Conservation (phyloP, 345 rosid species). For the Lepidium didymum region DNA sequence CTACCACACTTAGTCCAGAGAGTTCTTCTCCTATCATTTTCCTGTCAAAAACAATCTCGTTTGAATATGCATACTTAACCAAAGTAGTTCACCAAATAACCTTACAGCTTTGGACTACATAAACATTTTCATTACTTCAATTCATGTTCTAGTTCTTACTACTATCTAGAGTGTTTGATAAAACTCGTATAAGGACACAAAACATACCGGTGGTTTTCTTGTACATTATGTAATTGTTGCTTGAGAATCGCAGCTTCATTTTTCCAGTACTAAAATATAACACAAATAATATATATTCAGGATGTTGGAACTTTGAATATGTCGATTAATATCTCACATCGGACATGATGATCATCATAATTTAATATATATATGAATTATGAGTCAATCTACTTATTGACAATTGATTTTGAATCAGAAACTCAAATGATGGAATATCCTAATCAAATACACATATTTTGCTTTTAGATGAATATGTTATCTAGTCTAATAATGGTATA, state of each 20-base stretch:
- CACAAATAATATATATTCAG: constrained; percentile 6
- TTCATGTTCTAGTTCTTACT: neutral
- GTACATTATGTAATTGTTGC: constrained; percentile 64
- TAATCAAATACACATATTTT: neutral
- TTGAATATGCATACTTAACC: neutral
- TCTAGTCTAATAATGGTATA: neutral
- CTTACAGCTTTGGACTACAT: neutral
- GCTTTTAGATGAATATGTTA: neutral
- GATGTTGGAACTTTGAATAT: neutral
- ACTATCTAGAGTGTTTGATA: neutral
- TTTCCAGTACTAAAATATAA: constrained; percentile 65
- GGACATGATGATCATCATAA: too few species aligned
- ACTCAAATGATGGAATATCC: too few species aligned
- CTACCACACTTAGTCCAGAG: constrained; percentile 53
- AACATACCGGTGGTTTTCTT: constrained; percentile 72
- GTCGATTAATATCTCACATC: too few species aligned
- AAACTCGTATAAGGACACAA: neutral
- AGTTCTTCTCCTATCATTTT: constrained; percentile 80
- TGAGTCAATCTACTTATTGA: too few species aligned
- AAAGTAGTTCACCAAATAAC: neutral
- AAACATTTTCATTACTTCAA: neutral
- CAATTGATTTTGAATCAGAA: too few species aligned
- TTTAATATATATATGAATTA: too few species aligned
- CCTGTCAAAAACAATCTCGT: constrained; percentile 33
- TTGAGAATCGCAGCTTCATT: constrained; percentile 66